A percentile compares a stretch with the other conserved stretches of the same genome.
Evolutionary conservation across 768 basidiomycete species (phyloP).

Genomic region (Crepidotus variabilis): DNA sequence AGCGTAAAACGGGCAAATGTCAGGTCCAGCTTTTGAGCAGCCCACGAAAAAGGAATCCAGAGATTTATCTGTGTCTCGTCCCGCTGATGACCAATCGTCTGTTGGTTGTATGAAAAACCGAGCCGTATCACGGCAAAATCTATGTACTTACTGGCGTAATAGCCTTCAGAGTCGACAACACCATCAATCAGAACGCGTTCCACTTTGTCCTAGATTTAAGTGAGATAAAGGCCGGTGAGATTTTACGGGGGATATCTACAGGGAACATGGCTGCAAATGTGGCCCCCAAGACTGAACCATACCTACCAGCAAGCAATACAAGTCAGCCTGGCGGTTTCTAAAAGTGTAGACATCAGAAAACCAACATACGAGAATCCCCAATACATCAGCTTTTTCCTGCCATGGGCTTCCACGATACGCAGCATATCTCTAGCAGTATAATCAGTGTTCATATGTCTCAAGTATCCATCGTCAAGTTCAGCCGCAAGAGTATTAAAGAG

Average conservation of each 20-base stretch:
- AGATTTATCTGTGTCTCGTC: conserved; percentile 30
- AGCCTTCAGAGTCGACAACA: conserved; percentile 33
- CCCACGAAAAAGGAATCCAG: conserved; percentile 30
- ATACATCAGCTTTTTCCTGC: conserved; percentile 27
- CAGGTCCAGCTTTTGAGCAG: conserved; percentile 34
- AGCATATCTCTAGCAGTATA: conserved; percentile 36
- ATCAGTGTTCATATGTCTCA: conserved; percentile 32
- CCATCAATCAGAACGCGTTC: conserved; percentile 32
- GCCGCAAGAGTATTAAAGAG: conserved; percentile 28
- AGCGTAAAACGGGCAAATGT: conserved; percentile 33
- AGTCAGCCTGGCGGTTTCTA: not conserved
- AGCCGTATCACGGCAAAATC: not conserved
- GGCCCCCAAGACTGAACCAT: conserved; percentile 22
- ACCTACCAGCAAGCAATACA: conserved; percentile 13
- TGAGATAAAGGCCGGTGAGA: not conserved
- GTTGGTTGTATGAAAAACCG: not conserved
- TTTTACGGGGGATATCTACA: conserved; percentile 11
- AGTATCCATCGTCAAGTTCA: conserved; percentile 23
- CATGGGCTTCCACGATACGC: conserved; percentile 28
- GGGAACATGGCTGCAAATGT: conserved; percentile 33
- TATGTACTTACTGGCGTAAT: conserved; percentile 26
- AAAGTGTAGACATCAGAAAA: not conserved
- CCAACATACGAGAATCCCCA: conserved; percentile 26
- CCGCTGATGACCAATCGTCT: conserved; percentile 31
- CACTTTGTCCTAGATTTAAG: conserved; percentile 23